Evolutionary conservation across 805 yeast genomes (phyloP), one percentile per base, ranked within the genome.

Genomic region (Cyberlindnera xylosilytica): DNA sequence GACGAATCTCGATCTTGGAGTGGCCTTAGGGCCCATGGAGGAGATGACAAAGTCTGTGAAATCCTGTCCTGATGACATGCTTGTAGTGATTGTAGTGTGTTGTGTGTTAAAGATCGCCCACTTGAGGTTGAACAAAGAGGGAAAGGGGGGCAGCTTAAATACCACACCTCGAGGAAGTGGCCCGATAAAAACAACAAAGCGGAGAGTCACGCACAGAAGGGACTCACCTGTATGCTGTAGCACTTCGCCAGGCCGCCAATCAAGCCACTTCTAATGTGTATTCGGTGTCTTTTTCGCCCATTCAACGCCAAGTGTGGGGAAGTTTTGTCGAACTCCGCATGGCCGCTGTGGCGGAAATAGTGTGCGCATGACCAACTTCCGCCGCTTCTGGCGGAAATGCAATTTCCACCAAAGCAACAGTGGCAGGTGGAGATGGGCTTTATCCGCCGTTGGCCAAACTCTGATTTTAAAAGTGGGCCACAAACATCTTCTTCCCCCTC

Each of bases 1-100:
- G 13, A 46, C 29, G 28, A 43, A 46, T 28, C 29, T 39, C 1
- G 41, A 17, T 39, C 50, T 39, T 13, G 36, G 28, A 15, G 42
- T 36, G 28, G 43, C 22, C 17, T 42, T 33, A 26, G 40, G 39
- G 8, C 37, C 49, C 17, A 41, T 51, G 6, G 49, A 38, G 29
- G 42, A 31, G 16, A 39, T 37, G 11, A 41, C 43, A 15, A 30
- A 20, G 30, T 39, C 35, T 28, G 43, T 39, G 30, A 39, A 39
- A 4, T 34, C 43, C 29, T 39, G 35, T 20, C 30, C 32, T 12
- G 34, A 24, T 8, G 24, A 19, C 32, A 33, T 19, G n/a, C 3
- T 27, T 12, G 24, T 22, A 22, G 24, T 22, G 10, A 8, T 7
- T 22, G 24, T 22, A 8, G 24, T 22, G n/a, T n/a, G n/a, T n/a